Base-by-base conservation (phyloP, 1,284 basidiomycete species). In the Gastroboletus turbinatus region DNA sequence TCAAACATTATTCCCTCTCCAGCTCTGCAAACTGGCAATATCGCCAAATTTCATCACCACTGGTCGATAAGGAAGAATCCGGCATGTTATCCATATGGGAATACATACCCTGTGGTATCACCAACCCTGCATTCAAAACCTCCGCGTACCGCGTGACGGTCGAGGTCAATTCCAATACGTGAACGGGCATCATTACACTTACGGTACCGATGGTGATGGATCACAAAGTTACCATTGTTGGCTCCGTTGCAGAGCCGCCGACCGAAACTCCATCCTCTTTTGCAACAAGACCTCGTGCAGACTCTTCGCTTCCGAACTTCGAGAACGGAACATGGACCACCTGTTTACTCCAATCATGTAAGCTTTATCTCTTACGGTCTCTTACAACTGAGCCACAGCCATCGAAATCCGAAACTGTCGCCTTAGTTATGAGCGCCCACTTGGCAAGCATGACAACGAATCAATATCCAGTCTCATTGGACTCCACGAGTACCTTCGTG, bases 161-260 rank as follows among this genome's bases (percentile, higher is more conserved):
- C 64, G 50, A 68, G 51, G 54, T 55, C 63, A 59, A 50, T 56
- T 64, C 59, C 51, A 47, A 62, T 66, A 55, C 64, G 50, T 63
- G 64, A 50, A 54, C 68, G 67, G 64, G 58, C 65, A 66, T 66
- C 65, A 66, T 69, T 70, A 45, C 46, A 66, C 16, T 66, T 70
- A 66, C 68, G 65, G 65, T 69, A 66, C 68, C 65, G 65, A 66
- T 63, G 58, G 55, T 65, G 54, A 68, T 68, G 47, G 55, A 67
- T 65, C 65, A 62, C 23, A 57, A 40, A 49, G 36, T 66, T 69
- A 21, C 65, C 53, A 54, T 68, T 63, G 60, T 49, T 50, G 65
- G 63, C 27, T 50, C 56, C 47, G 46, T 25, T 48, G 48, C 56
- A 60, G 13, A 16, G 48, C 44, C 29, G 21, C 46, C 51, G 36